Evolutionary conservation across 768 basidiomycete species (phyloP).

Genomic region (Suillus subalutaceus): DNA sequence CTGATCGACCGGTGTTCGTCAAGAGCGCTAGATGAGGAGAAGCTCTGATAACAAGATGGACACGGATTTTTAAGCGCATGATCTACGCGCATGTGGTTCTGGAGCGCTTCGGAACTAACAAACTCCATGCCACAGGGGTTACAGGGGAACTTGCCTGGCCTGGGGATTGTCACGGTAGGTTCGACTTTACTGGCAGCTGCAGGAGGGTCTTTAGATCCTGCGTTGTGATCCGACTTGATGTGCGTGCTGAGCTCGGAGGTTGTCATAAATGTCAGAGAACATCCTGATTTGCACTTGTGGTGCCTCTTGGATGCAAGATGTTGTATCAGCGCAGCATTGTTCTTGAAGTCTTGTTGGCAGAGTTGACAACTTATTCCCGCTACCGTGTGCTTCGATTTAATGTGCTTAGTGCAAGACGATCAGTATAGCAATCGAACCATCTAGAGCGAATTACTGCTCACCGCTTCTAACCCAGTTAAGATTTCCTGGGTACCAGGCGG

Average conservation of each 20-base stretch:
- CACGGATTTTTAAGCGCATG: conserved; percentile 5
- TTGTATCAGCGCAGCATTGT: not conserved
- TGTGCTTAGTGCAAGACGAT: not conserved
- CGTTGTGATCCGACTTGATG: not conserved
- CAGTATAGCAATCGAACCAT: not conserved
- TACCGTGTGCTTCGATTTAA: not conserved
- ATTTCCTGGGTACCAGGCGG: not conserved
- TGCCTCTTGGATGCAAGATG: conserved; percentile 10
- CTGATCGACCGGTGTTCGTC: not conserved
- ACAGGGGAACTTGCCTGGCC: not conserved
- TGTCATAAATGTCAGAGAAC: conserved; percentile 8
- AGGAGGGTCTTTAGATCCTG: not conserved
- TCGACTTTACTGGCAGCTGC: not conserved
- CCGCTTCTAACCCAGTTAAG: not conserved
- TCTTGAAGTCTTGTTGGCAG: conserved; percentile 1
- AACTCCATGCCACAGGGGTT: not conserved
- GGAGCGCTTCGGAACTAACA: not conserved
- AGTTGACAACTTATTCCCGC: not conserved
- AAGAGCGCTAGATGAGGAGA: conserved; percentile 1
- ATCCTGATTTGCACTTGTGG: conserved; percentile 3
- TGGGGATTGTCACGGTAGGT: not conserved
- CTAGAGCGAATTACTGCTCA: not conserved
- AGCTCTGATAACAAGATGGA: conserved; percentile 4
- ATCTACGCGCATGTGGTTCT: not conserved
- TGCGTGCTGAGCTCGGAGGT: conserved; percentile 8